Conservation (phyloP, 2,329 filamentous ascomycete species). For the Metarhizium guizhouense region DNA sequence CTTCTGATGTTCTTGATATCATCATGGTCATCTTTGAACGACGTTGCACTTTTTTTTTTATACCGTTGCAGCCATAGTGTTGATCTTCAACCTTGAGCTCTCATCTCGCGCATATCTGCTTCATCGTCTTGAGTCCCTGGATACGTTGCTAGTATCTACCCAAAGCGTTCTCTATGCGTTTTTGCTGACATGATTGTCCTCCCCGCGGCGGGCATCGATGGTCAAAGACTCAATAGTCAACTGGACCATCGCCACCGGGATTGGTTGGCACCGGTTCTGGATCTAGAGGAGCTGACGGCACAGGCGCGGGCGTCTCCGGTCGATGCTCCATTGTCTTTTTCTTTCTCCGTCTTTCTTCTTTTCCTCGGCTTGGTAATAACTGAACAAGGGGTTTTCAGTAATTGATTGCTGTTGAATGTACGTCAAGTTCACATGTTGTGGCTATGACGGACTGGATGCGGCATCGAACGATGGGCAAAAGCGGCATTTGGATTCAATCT, state of each 20-base stretch:
- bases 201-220: neutral
- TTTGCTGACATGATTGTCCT: neutral
- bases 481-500: neutral
- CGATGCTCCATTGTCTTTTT: constrained; percentile 9
- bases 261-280: constrained; percentile 10
- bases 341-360: neutral
- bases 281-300: constrained; percentile 20
- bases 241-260: constrained; percentile 14
- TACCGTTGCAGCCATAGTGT: neutral
- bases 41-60: too few relatives aligned
- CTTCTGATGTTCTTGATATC: too few relatives aligned
- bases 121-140: neutral
- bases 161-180: neutral
- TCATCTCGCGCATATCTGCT: neutral
- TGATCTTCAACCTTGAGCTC: neutral
- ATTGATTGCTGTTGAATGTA: neutral
- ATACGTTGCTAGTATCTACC: neutral
- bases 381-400: neutral
- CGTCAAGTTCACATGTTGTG: neutral
- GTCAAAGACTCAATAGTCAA: constrained; percentile 13
- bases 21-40: too few relatives aligned
- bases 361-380: neutral
- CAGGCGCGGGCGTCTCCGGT: constrained; percentile 22
- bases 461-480: neutral
- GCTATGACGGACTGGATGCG: neutral